phyloP scores from a whole-genome alignment of 2,329 filamentous ascomycete species.

The Lachnellula cervina region DNA sequence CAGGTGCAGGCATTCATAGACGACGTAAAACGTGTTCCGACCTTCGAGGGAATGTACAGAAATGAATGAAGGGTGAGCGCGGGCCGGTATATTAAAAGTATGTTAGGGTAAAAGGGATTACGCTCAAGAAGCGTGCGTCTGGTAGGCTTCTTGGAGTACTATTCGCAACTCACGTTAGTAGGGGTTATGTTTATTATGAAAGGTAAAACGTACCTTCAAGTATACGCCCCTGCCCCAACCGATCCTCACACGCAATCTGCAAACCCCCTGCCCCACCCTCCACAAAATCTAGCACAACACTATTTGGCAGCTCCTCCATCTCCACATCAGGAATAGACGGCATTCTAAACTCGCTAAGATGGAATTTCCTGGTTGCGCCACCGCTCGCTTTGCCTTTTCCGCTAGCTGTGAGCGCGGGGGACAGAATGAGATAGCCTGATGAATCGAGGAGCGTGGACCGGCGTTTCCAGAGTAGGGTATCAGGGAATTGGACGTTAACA shows the following conservation, averaged over 20 bases:
- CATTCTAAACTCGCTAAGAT: constrained; percentile 74
- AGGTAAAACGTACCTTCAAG: constrained; percentile 36
- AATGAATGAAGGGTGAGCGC: no score
- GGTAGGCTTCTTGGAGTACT: no score
- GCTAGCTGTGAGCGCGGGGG: constrained; percentile 55
- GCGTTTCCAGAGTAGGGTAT: constrained; percentile 94
- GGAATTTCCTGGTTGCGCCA: constrained; percentile 70
- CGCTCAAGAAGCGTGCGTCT: no score
- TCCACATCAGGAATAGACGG: constrained; percentile 87
- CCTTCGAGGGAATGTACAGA: no score
- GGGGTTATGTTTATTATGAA: no score
- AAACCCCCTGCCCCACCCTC: constrained; percentile 60
- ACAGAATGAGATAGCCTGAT: constrained; percentile 77
- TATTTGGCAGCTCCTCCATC: constrained; percentile 87
- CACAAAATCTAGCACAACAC: constrained; percentile 58
- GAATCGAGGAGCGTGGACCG: constrained; percentile 82
- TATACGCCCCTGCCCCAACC: constrained; percentile 51
- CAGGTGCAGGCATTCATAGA: no score
- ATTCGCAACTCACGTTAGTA: no score
- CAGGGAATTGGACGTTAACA: constrained; percentile 95
- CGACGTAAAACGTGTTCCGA: no score
- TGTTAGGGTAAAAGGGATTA: no score
- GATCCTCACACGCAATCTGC: constrained; percentile 60
- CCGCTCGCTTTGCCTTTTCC: constrained; percentile 44
- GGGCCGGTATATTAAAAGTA: no score